Percentiles rank a stretch among this genome's conserved stretches.
Conservation (phyloP, 2,329 filamentous ascomycete species). For the Aschersonia sp. region DNA sequence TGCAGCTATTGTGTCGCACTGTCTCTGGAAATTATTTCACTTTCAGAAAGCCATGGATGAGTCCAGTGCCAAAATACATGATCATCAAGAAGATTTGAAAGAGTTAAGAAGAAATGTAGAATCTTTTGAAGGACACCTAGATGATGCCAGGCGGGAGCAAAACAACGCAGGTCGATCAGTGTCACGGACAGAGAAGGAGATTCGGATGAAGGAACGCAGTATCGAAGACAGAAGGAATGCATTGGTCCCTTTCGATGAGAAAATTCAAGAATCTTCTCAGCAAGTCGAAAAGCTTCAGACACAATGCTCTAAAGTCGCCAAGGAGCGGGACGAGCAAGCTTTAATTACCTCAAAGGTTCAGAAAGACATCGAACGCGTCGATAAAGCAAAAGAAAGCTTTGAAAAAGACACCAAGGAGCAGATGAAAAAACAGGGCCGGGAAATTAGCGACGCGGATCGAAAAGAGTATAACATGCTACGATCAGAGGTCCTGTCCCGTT, state of each 20-base stretch:
- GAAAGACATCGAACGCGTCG: constrained; percentile 69
- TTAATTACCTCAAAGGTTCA: constrained; percentile 57
- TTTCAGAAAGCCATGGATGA: constrained; percentile 89
- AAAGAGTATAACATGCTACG: constrained; percentile 80
- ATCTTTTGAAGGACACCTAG: constrained; percentile 65
- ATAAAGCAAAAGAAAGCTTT: constrained; percentile 79
- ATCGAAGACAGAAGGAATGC: constrained; percentile 77
- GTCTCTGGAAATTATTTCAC: constrained; percentile 92
- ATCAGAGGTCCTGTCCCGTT: constrained; percentile 70
- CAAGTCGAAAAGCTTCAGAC: constrained; percentile 54
- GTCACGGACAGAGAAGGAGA: constrained; percentile 66
- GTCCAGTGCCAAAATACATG: constrained; percentile 78
- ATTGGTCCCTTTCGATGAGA: constrained; percentile 82
- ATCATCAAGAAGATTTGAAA: constrained; percentile 87
- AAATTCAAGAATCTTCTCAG: constrained; percentile 63
- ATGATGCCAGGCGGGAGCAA: constrained; percentile 74
- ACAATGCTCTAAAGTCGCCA: constrained; percentile 55
- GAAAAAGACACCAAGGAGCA: constrained; percentile 77
- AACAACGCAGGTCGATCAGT: constrained; percentile 62
- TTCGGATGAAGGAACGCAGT: constrained; percentile 72
- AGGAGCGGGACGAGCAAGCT: constrained; percentile 61
- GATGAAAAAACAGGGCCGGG: constrained; percentile 73
- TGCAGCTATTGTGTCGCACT: constrained; percentile 80
- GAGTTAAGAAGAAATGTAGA: constrained; percentile 82
- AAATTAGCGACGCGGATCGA: constrained; percentile 72